phyloP scores from a whole-genome alignment of 1,284 basidiomycete genomes.

The Rugosomyces carneus region DNA sequence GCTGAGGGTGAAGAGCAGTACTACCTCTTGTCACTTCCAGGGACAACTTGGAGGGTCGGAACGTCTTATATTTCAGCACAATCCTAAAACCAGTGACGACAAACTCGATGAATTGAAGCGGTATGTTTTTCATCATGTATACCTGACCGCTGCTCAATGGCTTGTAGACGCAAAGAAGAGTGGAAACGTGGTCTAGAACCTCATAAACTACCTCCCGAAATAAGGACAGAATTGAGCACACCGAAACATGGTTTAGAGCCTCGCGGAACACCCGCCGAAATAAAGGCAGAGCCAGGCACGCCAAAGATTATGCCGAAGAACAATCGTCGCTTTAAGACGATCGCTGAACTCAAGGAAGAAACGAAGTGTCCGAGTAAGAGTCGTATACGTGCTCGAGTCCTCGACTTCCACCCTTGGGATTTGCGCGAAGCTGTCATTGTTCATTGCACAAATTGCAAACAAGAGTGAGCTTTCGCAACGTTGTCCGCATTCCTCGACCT shows the following conservation, averaged over 20 bases:
- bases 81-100: slow-evolving; percentile 28
- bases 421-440: slow-evolving; percentile 41
- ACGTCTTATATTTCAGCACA: slow-evolving; percentile 41
- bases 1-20: slow-evolving; percentile 38
- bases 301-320: not conserved
- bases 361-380: slow-evolving; percentile 34
- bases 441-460: slow-evolving; percentile 47
- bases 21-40: slow-evolving; percentile 27
- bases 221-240: too few relatives aligned
- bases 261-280: too few relatives aligned
- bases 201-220: not conserved
- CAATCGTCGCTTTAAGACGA: slow-evolving; percentile 20
- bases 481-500: not conserved
- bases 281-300: too few relatives aligned
- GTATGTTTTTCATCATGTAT: not conserved
- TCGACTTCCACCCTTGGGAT: slow-evolving; percentile 50
- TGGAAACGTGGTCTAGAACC: slow-evolving; percentile 21
- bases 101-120: slow-evolving; percentile 23
- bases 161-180: slow-evolving; percentile 23
- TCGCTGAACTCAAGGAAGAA: slow-evolving; percentile 34
- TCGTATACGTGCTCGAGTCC: slow-evolving; percentile 42
- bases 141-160: not conserved
- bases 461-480: slow-evolving; percentile 33
- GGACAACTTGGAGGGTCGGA: slow-evolving; percentile 55
- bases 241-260: too few relatives aligned